phyloP scores from a whole-genome alignment of 805 yeast genomes.

The Schwanniomyces pseudopolymorphus region DNA sequence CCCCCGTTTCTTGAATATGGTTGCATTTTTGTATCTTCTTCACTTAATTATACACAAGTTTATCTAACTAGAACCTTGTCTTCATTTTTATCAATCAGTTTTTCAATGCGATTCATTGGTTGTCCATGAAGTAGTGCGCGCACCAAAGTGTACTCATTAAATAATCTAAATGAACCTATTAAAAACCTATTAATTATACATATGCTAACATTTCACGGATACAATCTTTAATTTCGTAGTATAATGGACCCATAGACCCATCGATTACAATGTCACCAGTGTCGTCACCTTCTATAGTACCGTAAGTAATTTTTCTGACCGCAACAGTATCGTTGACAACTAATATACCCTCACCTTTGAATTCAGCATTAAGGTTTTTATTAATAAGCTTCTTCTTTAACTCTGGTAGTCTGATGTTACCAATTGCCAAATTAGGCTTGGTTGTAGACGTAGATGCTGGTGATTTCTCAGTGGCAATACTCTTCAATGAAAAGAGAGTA shows the following conservation, averaged over 20 bases:
- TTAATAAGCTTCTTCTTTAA: constrained; percentile 61
- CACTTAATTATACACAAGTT: constrained; percentile 40
- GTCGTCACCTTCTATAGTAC: constrained; percentile 41
- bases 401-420: constrained; percentile 84
- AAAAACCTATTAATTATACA: constrained; percentile 37
- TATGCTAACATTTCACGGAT: constrained; percentile 76
- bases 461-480: neutral
- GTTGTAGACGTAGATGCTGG: constrained; percentile 3
- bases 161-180: no score
- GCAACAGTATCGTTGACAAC: constrained; percentile 79
- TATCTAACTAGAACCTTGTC: neutral
- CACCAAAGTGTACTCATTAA: neutral
- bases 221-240: constrained; percentile 72
- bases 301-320: constrained; percentile 60
- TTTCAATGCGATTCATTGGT: constrained; percentile 7
- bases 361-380: constrained; percentile 73
- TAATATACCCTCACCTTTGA: constrained; percentile 88
- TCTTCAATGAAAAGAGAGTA: constrained; percentile 30
- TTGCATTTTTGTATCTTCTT: constrained; percentile 27
- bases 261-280: constrained; percentile 86
- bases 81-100: neutral
- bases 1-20: constrained; percentile 50
- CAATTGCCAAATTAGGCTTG: constrained; percentile 64
- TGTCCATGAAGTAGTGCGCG: neutral
- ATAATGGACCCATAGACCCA: constrained; percentile 72